Percentiles rank a stretch among this genome's conserved stretches.
Evolutionary conservation across 192 early-diverging fungal species (phyloP).

Genomic region (Backusella circina): DNA sequence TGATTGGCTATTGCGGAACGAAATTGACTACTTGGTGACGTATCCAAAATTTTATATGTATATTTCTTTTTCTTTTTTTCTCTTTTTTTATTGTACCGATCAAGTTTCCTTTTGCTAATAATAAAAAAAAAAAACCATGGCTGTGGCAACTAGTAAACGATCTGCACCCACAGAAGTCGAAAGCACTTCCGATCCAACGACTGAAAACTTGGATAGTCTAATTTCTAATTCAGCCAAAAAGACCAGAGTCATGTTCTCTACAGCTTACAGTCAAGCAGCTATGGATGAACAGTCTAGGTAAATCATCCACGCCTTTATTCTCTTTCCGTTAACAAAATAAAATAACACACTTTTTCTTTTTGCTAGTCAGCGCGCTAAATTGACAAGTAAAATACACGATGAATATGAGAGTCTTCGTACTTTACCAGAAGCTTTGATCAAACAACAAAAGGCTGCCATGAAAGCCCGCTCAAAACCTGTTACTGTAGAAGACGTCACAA

Average conservation of each 20-base stretch:
- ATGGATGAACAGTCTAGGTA: conserved; percentile 39
- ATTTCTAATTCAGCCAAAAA: conserved; percentile 28
- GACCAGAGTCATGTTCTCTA: conserved; percentile 29
- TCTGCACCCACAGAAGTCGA: conserved; percentile 7
- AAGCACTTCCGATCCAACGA: conserved; percentile 5
- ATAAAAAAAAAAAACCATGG: conserved; percentile 15
- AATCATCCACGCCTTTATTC: neutral
- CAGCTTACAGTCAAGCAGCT: conserved; percentile 33
- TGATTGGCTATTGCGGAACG: neutral
- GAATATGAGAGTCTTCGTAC: conserved; percentile 64
- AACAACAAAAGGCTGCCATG: conserved; percentile 45
- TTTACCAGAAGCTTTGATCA: conserved; percentile 58
- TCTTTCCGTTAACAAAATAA: neutral
- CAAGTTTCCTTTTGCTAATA: neutral
- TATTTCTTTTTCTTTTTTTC: neutral
- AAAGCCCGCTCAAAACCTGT: conserved; percentile 27
- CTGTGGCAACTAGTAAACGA: conserved; percentile 16
- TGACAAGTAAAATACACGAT: conserved; percentile 71
- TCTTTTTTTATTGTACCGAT: neutral
- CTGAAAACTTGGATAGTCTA: conserved; percentile 6
- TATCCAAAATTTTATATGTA: neutral
- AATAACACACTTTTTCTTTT: neutral
- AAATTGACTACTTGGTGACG: neutral
- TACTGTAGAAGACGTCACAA: conserved; percentile 25
- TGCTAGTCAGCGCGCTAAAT: conserved; percentile 60